These are phyloP conservation scores for Myxozyma udenii DNA, from an alignment of 805 yeast species.

Conservation along the genomic window DNA sequence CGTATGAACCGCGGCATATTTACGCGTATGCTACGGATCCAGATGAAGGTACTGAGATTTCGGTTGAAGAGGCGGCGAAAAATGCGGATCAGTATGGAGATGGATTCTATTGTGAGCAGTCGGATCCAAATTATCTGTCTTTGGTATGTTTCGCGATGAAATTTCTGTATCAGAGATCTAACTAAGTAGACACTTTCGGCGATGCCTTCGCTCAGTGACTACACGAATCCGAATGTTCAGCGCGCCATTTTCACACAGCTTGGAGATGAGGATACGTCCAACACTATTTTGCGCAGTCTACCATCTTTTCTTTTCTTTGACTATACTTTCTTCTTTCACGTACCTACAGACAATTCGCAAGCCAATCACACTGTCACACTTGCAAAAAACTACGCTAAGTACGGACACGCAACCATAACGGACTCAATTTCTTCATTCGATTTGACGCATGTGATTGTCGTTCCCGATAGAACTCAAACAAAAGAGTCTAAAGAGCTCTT, in stretches of 20 bases:
- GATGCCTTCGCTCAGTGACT: too few relatives aligned
- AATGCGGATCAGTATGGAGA: constrained; percentile 63
- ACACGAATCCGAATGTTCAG: too few relatives aligned
- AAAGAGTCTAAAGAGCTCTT: neutral
- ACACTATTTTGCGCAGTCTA: constrained; percentile 36
- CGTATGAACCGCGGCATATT: constrained; percentile 61
- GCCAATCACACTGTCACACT: neutral
- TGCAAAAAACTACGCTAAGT: constrained; percentile 12
- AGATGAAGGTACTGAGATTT: constrained; percentile 30
- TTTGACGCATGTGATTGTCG: constrained; percentile 25
- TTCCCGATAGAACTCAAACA: neutral
- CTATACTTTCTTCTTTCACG: constrained; percentile 13
- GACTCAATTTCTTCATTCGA: constrained; percentile 32
- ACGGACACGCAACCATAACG: constrained; percentile 47
- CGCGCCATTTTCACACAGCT: constrained; percentile 16
- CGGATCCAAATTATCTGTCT: constrained; percentile 30
- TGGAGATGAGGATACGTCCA: constrained; percentile 14
- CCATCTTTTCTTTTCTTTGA: constrained; percentile 29
- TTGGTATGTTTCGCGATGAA: neutral
- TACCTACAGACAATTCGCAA: neutral
- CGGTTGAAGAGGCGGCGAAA: constrained; percentile 33
- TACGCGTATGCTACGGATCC: constrained; percentile 43
- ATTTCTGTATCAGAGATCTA: neutral
- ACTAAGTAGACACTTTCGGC: too few relatives aligned
- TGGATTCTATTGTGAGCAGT: constrained; percentile 47